Conservation (phyloP, 2,329 filamentous ascomycete species). For the Aspergillus pseudoterreus region DNA sequence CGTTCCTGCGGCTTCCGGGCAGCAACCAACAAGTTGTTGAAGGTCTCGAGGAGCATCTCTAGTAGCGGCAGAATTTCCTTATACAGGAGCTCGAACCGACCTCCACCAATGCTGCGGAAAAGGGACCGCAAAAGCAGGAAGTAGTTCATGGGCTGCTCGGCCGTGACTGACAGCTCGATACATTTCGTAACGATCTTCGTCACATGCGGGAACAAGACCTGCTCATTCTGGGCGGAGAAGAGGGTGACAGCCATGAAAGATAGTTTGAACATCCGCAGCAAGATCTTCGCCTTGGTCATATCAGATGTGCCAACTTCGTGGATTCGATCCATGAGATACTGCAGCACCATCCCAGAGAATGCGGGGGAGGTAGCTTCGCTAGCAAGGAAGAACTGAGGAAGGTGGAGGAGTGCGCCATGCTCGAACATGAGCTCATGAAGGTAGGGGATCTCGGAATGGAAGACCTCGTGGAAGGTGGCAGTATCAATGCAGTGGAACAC, state of each 20-base stretch:
- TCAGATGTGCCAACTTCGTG: slow-evolving; percentile 91
- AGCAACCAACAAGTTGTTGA: slow-evolving; percentile 89
- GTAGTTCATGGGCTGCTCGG: slow-evolving; percentile 98
- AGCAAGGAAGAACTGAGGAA: slow-evolving; percentile 97
- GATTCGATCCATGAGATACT: slow-evolving; percentile 95
- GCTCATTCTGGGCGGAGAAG: slow-evolving; percentile 91
- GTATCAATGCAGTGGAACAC: slow-evolving; percentile 98
- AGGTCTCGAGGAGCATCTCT: slow-evolving; percentile 94
- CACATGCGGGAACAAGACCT: slow-evolving; percentile 90
- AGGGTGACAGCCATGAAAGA: slow-evolving; percentile 99
- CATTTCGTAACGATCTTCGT: slow-evolving; percentile 97
- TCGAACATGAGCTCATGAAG: slow-evolving; percentile 98
- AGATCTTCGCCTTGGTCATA: slow-evolving; percentile 85
- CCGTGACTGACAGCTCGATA: slow-evolving; percentile 90
- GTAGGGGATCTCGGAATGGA: slow-evolving; percentile 93
- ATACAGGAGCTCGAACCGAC: slow-evolving; percentile 95
- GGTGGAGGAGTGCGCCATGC: slow-evolving; percentile 87
- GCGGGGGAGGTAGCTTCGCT: slow-evolving; percentile 96
- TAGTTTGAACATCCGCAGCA: slow-evolving; percentile 91
- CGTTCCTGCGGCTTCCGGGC: slow-evolving; percentile 86
- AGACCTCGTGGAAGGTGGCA: slow-evolving; percentile 97
- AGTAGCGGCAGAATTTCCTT: slow-evolving; percentile 95
- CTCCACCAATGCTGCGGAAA: slow-evolving; percentile 94
- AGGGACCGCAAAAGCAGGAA: slow-evolving; percentile 88
- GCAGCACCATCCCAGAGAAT: slow-evolving; percentile 96